These are phyloP conservation scores for Durio zibethinus DNA, from an alignment of 345 rosid genomes.

Conservation along the genomic window DNA sequence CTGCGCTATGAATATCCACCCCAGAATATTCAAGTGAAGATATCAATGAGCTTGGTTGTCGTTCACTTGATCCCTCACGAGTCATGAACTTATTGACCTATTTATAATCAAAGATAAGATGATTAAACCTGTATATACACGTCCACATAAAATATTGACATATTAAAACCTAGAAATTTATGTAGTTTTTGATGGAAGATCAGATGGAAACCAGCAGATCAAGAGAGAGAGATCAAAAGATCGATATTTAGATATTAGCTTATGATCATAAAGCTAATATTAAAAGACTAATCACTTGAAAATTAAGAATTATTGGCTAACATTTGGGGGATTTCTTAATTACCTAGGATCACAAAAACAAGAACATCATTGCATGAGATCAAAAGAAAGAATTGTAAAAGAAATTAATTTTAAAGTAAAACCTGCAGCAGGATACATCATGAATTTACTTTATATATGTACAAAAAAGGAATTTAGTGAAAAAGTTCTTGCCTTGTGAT, in stretches of 20 bases:
- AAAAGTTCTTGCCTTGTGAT: constrained; percentile 24
- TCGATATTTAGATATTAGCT: neutral
- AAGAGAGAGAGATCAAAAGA: neutral
- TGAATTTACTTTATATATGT: neutral
- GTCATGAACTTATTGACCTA: constrained; percentile 16
- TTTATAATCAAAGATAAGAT: neutral
- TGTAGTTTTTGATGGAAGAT: neutral
- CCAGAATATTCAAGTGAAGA: constrained; percentile 8
- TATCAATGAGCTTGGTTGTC: constrained; percentile 12
- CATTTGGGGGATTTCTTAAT: no score
- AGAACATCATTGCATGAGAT: neutral
- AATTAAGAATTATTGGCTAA: neutral
- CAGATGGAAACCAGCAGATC: neutral
- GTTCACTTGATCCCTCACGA: constrained; percentile 6
- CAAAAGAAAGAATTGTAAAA: neutral
- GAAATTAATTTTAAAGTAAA: neutral
- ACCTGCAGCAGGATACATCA: neutral
- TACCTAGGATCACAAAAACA: neutral
- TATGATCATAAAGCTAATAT: neutral
- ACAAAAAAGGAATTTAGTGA: neutral
- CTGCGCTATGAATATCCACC: neutral
- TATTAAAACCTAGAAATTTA: no score
- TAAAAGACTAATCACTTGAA: neutral
- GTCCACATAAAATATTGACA: constrained; percentile 7
- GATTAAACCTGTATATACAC: neutral